A percentile compares a stretch with the other conserved stretches of the same genome.
These are phyloP conservation scores for Geoglossum cookeanum DNA, from an alignment of 2,329 filamentous ascomycete genomes.

Conservation along the genomic window DNA sequence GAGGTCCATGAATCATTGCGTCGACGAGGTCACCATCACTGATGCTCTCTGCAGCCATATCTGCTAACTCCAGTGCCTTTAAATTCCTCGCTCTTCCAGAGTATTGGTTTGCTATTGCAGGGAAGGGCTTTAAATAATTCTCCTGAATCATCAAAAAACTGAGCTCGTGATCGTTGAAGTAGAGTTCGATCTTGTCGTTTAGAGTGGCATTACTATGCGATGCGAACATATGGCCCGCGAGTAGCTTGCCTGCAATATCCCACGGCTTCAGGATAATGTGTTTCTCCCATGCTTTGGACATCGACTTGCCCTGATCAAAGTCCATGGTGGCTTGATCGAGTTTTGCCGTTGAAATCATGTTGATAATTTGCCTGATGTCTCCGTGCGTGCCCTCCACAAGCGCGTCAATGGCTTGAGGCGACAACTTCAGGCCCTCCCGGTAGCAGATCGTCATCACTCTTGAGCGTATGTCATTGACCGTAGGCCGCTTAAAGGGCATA, in stretches of 20 bases:
- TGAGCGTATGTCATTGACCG: slow-evolving; percentile 75
- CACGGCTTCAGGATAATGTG: slow-evolving; percentile 91
- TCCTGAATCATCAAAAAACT: slow-evolving; percentile 96
- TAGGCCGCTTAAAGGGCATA: slow-evolving; percentile 72
- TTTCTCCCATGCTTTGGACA: slow-evolving; percentile 98
- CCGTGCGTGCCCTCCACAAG: slow-evolving; percentile 90
- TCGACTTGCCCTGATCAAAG: slow-evolving; percentile 71
- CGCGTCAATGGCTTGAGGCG: slow-evolving; percentile 67
- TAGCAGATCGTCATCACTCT: slow-evolving; percentile 91
- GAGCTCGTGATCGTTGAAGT: slow-evolving; percentile 98
- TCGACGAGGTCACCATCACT: slow-evolving; percentile 93
- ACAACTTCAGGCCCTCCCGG: slow-evolving; percentile 74
- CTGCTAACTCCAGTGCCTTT: slow-evolving; percentile 69
- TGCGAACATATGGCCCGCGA: slow-evolving; percentile 72
- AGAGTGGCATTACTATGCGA: slow-evolving; percentile 66
- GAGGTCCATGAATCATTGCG: slow-evolving; percentile 92
- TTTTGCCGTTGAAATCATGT: slow-evolving; percentile 92
- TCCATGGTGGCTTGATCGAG: slow-evolving; percentile 64
- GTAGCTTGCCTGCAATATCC: slow-evolving; percentile 91
- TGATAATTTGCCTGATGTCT: slow-evolving; percentile 94
- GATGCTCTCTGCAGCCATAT: slow-evolving; percentile 84
- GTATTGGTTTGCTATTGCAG: slow-evolving; percentile 43
- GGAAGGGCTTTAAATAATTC: slow-evolving; percentile 79
- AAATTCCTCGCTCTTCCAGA: slow-evolving; percentile 50
- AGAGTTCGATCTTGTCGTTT: slow-evolving; percentile 96